These are phyloP conservation scores for Ogataea hybrid DNA, from an alignment of 1,139 yeast species.

Conservation along the genomic window DNA sequence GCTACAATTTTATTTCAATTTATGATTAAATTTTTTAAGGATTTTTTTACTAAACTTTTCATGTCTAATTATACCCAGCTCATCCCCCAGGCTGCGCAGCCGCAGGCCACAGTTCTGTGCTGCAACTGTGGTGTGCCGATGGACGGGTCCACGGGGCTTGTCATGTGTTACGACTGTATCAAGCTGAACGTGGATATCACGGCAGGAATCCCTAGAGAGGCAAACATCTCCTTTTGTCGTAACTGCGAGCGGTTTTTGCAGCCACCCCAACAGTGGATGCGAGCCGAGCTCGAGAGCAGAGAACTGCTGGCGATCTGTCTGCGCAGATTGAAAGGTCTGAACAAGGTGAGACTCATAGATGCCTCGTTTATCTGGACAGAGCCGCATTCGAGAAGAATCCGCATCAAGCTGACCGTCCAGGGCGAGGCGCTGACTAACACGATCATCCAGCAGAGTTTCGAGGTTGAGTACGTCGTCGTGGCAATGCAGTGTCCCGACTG, in stretches of 20 bases:
- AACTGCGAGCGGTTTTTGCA: conserved; percentile 95
- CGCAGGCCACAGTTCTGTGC: conserved; percentile 83
- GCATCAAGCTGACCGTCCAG: conserved; percentile 89
- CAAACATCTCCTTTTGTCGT: conserved; percentile 89
- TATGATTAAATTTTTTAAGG: conserved; percentile 16
- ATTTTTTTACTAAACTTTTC: conserved; percentile 11
- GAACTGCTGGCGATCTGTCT: conserved; percentile 89
- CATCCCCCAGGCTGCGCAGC: conserved; percentile 29
- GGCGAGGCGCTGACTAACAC: conserved; percentile 95
- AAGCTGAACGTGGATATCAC: conserved; percentile 92
- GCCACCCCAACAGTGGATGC: conserved; percentile 93
- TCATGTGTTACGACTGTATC: conserved; percentile 97
- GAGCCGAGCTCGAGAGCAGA: conserved; percentile 87
- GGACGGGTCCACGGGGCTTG: conserved; percentile 92
- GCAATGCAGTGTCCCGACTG: conserved; percentile 99
- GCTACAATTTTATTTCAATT: too few relatives aligned
- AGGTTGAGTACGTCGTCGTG: conserved; percentile 88
- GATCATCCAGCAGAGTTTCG: conserved; percentile 91
- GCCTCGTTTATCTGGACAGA: conserved; percentile 98
- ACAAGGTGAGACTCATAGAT: conserved; percentile 84
- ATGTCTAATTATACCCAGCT: conserved; percentile 55
- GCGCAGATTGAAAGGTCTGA: conserved; percentile 83
- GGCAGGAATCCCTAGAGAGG: conserved; percentile 94
- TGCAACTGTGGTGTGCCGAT: conserved; percentile 99
- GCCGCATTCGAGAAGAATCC: conserved; percentile 95